Evolutionary conservation across 495 filamentous ascomycete genomes (phyloP).

Genomic region (Aspergillus hancockii): DNA sequence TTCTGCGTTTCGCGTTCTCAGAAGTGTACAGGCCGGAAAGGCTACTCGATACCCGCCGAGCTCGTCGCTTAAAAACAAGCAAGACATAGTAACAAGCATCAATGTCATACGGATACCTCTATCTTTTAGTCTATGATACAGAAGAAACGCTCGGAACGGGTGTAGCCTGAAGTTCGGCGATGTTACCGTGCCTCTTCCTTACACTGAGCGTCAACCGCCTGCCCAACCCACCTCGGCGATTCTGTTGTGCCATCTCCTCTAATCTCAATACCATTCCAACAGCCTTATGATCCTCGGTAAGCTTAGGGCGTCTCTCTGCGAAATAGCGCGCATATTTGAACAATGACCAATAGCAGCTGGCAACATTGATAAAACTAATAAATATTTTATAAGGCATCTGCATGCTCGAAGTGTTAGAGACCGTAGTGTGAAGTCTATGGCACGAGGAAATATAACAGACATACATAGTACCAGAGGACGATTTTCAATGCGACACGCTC

Average conservation of each 20-base stretch:
- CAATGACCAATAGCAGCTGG: conserved; percentile 44
- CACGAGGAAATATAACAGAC: background rate
- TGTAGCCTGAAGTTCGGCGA: background rate
- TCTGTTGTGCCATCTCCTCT: background rate
- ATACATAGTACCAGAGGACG: conserved; percentile 36
- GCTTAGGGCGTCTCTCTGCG: conserved; percentile 42
- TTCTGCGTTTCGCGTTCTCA: no score
- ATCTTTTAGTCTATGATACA: background rate
- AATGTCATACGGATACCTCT: background rate
- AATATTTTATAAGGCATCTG: conserved; percentile 40
- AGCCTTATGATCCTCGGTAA: conserved; percentile 44
- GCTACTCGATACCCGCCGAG: no score
- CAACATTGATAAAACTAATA: conserved; percentile 41
- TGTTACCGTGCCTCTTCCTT: background rate
- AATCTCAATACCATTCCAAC: conserved; percentile 36
- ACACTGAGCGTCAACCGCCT: conserved; percentile 4
- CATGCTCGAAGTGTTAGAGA: background rate
- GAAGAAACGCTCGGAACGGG: background rate
- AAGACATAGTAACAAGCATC: background rate
- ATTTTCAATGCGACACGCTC: conserved; percentile 34
- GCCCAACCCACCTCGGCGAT: background rate
- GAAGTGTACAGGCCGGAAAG: no score
- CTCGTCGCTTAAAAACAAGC: no score
- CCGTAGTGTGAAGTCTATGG: background rate
- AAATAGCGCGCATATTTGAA: conserved; percentile 48